phyloP scores from a whole-genome alignment of 208 protist species.

The Jaenimonas drosophilae region DNA sequence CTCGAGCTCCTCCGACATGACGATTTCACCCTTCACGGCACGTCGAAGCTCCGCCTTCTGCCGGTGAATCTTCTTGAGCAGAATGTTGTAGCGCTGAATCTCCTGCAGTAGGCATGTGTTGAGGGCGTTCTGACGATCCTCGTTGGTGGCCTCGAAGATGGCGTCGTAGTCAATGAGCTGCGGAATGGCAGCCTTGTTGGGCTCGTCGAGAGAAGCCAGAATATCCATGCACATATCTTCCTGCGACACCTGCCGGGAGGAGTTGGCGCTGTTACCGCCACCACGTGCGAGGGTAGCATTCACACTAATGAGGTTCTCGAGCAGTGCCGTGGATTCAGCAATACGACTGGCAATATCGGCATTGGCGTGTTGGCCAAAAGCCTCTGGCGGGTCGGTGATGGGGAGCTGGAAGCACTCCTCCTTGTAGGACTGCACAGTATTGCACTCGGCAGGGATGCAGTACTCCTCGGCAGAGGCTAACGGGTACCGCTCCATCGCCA shows the following conservation, averaged over 20 bases:
- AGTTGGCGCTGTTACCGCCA: conserved; percentile 21
- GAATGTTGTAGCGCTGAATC: conserved; percentile 95
- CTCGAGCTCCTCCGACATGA: conserved; percentile 97
- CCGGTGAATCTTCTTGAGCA: conserved; percentile 87
- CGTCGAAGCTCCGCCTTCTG: conserved; percentile 89
- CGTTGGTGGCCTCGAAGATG: conserved; percentile 86
- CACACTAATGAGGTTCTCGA: conserved; percentile 92
- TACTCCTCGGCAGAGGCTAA: conserved; percentile 84
- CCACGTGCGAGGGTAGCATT: conserved; percentile 69
- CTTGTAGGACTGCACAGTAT: conserved; percentile 86
- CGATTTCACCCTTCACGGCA: conserved; percentile 96
- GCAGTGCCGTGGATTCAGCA: conserved; percentile 82
- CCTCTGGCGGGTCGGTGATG: conserved; percentile 92
- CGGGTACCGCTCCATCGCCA: conserved; percentile 78
- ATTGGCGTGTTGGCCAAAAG: conserved; percentile 98
- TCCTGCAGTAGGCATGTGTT: conserved; percentile 97
- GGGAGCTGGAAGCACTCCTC: conserved; percentile 92
- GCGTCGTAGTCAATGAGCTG: conserved; percentile 85
- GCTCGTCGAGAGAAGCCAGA: conserved; percentile 75
- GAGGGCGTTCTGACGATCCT: conserved; percentile 88
- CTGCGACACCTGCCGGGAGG: conserved; percentile 35
- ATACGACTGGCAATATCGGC: conserved; percentile 97
- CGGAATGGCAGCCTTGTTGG: conserved; percentile 72
- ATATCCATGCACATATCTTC: conserved; percentile 86
- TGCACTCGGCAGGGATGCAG: conserved; percentile 84